phyloP scores from a whole-genome alignment of 2,329 filamentous ascomycete species.

The Cercospora sp. region DNA sequence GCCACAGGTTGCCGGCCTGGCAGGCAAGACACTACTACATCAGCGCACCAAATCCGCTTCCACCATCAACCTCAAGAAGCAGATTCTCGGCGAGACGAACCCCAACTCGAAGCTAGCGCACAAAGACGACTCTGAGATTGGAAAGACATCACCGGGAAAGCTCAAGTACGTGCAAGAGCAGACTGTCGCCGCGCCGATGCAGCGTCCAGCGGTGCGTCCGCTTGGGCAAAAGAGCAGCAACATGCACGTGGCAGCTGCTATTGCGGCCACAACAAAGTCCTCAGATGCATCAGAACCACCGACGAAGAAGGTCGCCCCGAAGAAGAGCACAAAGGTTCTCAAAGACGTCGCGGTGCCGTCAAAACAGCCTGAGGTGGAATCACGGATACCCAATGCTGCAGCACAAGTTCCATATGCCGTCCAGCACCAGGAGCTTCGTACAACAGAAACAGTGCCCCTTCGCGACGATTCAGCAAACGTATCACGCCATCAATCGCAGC shows the following conservation, averaged over 20 bases:
- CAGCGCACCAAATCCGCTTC: conserved; percentile 73
- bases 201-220: conserved; percentile 64
- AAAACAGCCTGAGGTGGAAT: conserved; percentile 15
- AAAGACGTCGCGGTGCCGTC: conserved; percentile 26
- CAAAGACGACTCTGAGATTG: conserved; percentile 60
- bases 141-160: conserved; percentile 48
- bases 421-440: conserved; percentile 32
- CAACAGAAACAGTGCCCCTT: conserved; percentile 34
- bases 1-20: conserved; percentile 44
- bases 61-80: conserved; percentile 38
- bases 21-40: conserved; percentile 69
- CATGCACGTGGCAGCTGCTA: conserved; percentile 23
- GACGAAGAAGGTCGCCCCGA: conserved; percentile 35
- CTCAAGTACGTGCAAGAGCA: conserved; percentile 40
- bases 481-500: conserved; percentile 1
- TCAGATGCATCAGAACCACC: conserved; percentile 12
- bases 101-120: conserved; percentile 37
- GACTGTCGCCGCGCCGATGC: conserved; percentile 48
- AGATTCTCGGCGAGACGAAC: conserved; percentile 41
- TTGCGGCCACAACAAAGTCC: conserved; percentile 18
- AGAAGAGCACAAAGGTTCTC: conserved; percentile 39
- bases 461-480: conserved; percentile 30
- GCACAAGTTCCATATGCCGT: conserved; percentile 17
- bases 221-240: conserved; percentile 37
- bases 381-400: conserved; percentile 3